Conservation (phyloP, 2,329 filamentous ascomycete species). For the Dryadomyces quercivorus region DNA sequence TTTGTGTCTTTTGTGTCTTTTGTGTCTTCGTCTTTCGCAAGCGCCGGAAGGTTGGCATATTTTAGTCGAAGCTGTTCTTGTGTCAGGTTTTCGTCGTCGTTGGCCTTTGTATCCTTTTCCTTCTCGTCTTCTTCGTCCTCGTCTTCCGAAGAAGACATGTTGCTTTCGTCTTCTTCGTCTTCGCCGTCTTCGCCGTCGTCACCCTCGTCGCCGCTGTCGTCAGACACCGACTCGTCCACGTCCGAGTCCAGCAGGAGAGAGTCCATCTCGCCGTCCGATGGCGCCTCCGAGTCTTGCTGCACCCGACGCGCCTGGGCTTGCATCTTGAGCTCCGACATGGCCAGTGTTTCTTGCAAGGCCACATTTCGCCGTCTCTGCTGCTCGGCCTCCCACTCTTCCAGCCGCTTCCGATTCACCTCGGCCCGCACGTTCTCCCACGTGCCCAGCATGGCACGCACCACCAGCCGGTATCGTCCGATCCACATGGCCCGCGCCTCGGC, state of each 20-base stretch:
- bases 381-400: slow-evolving; percentile 52
- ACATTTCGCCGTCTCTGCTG: slow-evolving; percentile 53
- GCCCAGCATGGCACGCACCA: slow-evolving; percentile 44
- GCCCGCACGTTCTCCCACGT: slow-evolving; percentile 53
- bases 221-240: slow-evolving; percentile 29
- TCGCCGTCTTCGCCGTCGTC: slow-evolving; percentile 39
- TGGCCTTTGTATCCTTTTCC: slow-evolving; percentile 32
- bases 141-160: slow-evolving; percentile 42
- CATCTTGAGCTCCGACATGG: slow-evolving; percentile 56
- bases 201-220: slow-evolving; percentile 37
- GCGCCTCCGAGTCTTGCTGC: slow-evolving; percentile 41
- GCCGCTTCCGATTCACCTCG: slow-evolving; percentile 47
- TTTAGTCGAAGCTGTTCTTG: slow-evolving; percentile 58
- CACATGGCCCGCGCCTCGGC: slow-evolving; percentile 61
- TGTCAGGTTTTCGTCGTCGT: slow-evolving; percentile 51
- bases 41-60: slow-evolving; percentile 50
- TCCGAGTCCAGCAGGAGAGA: slow-evolving; percentile 28
- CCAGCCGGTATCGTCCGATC: slow-evolving; percentile 56
- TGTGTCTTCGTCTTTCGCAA: slow-evolving; percentile 17
- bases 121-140: slow-evolving; percentile 33
- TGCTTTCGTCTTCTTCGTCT: slow-evolving; percentile 44
- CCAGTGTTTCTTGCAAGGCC: slow-evolving; percentile 62
- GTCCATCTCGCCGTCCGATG: slow-evolving; percentile 27
- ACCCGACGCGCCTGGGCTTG: slow-evolving; percentile 39
- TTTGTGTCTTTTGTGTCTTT: slow-evolving; percentile 14